Evolutionary conservation across 108 stramenopile species (phyloP), one percentile per base, ranked within the genome.

Genomic region (Fragilariopsis cylindrus): DNA sequence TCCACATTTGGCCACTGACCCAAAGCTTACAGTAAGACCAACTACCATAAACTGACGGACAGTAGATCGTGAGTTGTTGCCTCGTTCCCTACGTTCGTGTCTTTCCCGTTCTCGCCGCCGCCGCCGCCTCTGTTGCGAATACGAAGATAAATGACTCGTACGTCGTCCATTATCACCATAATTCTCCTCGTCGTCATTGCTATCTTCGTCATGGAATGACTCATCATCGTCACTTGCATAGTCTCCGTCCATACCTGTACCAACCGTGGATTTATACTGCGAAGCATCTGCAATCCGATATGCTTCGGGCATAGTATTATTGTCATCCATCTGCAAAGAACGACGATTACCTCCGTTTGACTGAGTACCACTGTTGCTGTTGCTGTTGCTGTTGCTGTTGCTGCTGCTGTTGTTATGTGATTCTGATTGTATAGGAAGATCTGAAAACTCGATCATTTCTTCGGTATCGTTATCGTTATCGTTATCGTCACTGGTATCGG

Each of bases 1-100:
- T 42, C 87, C 94, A 76, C 94, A 95, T 70, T 88, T 84, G 13
- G 76, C 83, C 15, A 95, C 90, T 1, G 91, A 92, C 64, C 94
- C 94, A 81, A 95, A 95, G 44, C 79, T 87, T 39, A 91, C 76
- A 1, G 90, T 85, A 50, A 84, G 58, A 16, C 83, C 91, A 7
- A 77, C 62, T 13, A 72, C 60, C 62, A 95, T 57, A 60, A 92
- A 84, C 45, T 84, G 69, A 65, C 85, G 88, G 52, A 91, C 93
- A 13, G 88, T 90, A 8, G 87, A 78, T 13, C 50, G 55, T 3
- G 62, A 57, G 9, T 53, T 54, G 11, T 63, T 16, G 0, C 55
- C 57, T 39, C 54, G 70, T 39, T 55, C 50, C 41, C 57, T 16
- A 55, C 55, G 57, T 18, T 71, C 55, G 11, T 46, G 57, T n/a